Evolutionary conservation across 768 basidiomycete species (phyloP).

Genomic region (Russula brevipes): DNA sequence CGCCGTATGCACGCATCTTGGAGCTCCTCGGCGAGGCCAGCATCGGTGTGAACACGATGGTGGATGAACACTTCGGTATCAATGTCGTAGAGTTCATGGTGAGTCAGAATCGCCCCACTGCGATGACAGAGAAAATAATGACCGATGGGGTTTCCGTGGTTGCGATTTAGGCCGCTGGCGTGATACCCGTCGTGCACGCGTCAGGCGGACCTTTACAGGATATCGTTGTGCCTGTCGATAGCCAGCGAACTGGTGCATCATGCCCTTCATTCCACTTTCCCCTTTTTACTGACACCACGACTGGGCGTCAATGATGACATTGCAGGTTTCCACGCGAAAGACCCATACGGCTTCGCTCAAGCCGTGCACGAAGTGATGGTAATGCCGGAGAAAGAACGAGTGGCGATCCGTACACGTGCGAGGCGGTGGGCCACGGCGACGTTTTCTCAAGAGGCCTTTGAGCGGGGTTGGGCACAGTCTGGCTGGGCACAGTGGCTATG

Average conservation of each 20-base stretch:
- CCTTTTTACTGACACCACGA: neutral
- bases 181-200: conserved; percentile 87
- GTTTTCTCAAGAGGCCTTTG: conserved; percentile 77
- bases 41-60: conserved; percentile 92
- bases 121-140: neutral
- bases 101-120: conserved; percentile 25
- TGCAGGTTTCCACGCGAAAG: conserved; percentile 76
- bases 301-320: neutral
- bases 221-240: conserved; percentile 78
- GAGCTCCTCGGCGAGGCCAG: conserved; percentile 67
- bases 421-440: conserved; percentile 62
- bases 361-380: conserved; percentile 60
- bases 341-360: conserved; percentile 58
- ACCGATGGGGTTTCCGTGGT: neutral
- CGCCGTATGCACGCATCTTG: conserved; percentile 66
- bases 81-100: conserved; percentile 98
- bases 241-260: conserved; percentile 57
- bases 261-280: neutral
- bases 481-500: conserved; percentile 45
- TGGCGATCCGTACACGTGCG: conserved; percentile 63
- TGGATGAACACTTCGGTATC: conserved; percentile 98
- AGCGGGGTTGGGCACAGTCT: conserved; percentile 64
- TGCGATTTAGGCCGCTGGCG: conserved; percentile 73
- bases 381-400: conserved; percentile 48
- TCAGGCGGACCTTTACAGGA: conserved; percentile 90